These are phyloP conservation scores for Starmerella bacillaris DNA, from an alignment of 805 yeast species.

Conservation along the genomic window DNA sequence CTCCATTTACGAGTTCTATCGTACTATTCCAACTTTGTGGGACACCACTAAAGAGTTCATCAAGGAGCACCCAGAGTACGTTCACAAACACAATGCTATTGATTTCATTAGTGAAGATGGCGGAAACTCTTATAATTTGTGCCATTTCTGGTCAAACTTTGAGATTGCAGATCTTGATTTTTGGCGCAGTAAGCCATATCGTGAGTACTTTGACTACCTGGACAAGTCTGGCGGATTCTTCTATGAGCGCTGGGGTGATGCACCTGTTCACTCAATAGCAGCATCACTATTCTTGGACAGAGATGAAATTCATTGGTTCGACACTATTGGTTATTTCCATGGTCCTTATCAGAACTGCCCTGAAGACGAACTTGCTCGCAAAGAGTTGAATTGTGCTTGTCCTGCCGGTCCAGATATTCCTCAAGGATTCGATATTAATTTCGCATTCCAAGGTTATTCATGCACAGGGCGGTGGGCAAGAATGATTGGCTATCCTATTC, in stretches of 20 bases:
- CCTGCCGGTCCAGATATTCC: conserved; percentile 31
- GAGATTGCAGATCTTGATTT: conserved; percentile 75
- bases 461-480: conserved; percentile 25
- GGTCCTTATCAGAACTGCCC: conserved; percentile 50
- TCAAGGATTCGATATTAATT: conserved; percentile 21
- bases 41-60: conserved; percentile 32
- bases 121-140: conserved; percentile 51
- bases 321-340: conserved; percentile 84
- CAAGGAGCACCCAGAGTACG: conserved; percentile 30
- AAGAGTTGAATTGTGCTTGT: conserved; percentile 51
- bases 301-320: conserved; percentile 66
- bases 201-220: conserved; percentile 45
- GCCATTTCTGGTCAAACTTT: conserved; percentile 87
- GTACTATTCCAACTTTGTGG: conserved; percentile 71
- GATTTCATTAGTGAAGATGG: conserved; percentile 54
- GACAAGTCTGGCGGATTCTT: conserved; percentile 70
- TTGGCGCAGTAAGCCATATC: conserved; percentile 48
- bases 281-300: conserved; percentile 55
- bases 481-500: conserved; percentile 19
- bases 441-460: conserved; percentile 26
- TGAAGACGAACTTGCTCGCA: conserved; percentile 31
- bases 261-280: conserved; percentile 82
- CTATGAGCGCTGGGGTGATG: conserved; percentile 94
- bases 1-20: conserved; percentile 54
- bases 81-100: conserved; percentile 41